Evolutionary conservation across 371 early-diverging fungal genomes (phyloP).

Genomic region (Phascolomyces articulosus): DNA sequence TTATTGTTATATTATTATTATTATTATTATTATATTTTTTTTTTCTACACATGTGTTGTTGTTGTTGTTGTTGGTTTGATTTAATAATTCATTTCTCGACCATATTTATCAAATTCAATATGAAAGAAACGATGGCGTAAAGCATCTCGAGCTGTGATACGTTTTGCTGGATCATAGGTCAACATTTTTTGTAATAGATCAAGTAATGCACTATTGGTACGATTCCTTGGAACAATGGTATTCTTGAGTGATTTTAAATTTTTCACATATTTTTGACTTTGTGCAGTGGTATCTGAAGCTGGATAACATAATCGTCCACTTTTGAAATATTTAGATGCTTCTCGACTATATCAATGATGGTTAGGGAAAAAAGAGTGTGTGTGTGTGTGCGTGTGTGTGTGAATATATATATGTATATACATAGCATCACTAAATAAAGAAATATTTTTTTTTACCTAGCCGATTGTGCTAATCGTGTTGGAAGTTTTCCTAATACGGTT

Average conservation of each 20-base stretch:
- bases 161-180: constrained; percentile 81
- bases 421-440: too few relatives aligned
- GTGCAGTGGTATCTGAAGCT: constrained; percentile 58
- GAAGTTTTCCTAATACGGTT: constrained; percentile 60
- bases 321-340: constrained; percentile 62
- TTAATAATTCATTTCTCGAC: constrained; percentile 15
- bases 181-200: constrained; percentile 83
- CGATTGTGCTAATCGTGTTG: constrained; percentile 29
- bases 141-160: constrained; percentile 86
- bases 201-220: constrained; percentile 37
- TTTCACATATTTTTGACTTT: constrained; percentile 72
- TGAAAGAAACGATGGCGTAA: constrained; percentile 84
- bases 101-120: constrained; percentile 36
- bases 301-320: constrained; percentile 70
- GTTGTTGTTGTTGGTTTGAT: too few relatives aligned
- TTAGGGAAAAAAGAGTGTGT: too few relatives aligned
- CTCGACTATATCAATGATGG: constrained; percentile 25
- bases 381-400: background rate
- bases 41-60: background rate
- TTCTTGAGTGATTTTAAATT: constrained; percentile 57
- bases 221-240: constrained; percentile 36
- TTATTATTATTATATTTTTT: background rate
- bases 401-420: background rate
- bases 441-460: constrained; percentile 8
- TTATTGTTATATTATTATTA: too few relatives aligned